Evolutionary conservation across 768 basidiomycete species (phyloP).

Genomic region (Postia placenta): DNA sequence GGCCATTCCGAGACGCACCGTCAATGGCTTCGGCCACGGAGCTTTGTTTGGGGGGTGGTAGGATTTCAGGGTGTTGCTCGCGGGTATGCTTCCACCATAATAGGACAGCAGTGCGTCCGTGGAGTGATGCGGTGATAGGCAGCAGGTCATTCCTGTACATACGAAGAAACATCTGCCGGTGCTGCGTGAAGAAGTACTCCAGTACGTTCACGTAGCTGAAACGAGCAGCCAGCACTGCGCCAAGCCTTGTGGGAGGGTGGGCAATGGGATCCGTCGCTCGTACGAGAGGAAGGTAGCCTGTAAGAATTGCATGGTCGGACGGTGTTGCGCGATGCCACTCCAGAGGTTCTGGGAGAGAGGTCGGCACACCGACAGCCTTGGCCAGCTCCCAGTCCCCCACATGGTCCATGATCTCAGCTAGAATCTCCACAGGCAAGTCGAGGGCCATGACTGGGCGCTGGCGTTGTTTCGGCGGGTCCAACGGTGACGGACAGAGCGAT

Average conservation of each 20-base stretch:
- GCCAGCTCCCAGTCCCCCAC: slow-evolving; percentile 82
- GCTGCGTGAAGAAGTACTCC: slow-evolving; percentile 61
- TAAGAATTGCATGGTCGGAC: slow-evolving; percentile 69
- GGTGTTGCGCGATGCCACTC: slow-evolving; percentile 69
- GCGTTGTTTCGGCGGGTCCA: slow-evolving; percentile 20
- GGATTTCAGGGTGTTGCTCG: slow-evolving; percentile 52
- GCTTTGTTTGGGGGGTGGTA: slow-evolving; percentile 46
- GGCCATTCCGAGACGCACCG: slow-evolving; percentile 72
- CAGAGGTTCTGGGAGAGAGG: slow-evolving; percentile 54
- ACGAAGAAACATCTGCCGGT: slow-evolving; percentile 57
- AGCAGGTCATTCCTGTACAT: slow-evolving; percentile 64
- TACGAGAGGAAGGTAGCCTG: slow-evolving; percentile 53
- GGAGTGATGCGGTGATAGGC: slow-evolving; percentile 69
- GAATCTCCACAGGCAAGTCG: slow-evolving; percentile 70
- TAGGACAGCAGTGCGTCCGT: slow-evolving; percentile 67
- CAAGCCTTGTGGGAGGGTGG: slow-evolving; percentile 62
- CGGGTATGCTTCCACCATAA: slow-evolving; percentile 76
- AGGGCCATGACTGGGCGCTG: slow-evolving; percentile 31
- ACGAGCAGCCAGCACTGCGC: slow-evolving; percentile 60
- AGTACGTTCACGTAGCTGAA: slow-evolving; percentile 76
- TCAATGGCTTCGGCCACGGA: slow-evolving; percentile 70
- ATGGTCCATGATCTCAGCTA: slow-evolving; percentile 73
- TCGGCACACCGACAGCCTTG: slow-evolving; percentile 69
- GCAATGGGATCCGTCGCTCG: slow-evolving; percentile 49
- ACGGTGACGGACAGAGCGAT: slow-evolving; percentile 7